Percentiles rank a stretch among this genome's conserved stretches.
phyloP scores from a whole-genome alignment of 305 asterid species.

The Ilex paraguariensis region DNA sequence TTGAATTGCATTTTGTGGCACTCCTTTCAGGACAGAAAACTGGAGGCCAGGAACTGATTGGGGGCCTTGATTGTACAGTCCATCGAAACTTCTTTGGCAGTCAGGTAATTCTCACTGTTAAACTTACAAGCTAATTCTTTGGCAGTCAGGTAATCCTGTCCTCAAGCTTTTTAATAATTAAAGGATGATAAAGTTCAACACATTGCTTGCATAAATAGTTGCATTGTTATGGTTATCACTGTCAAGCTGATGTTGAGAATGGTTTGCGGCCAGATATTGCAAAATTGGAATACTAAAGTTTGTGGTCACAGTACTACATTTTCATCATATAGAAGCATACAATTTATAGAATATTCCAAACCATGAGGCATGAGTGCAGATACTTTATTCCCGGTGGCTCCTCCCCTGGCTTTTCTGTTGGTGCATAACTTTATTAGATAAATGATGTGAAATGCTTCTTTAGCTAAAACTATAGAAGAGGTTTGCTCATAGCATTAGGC shows the following conservation, averaged over 20 bases:
- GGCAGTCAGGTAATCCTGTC: background rate
- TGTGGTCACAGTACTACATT: no score
- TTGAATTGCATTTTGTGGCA: no score
- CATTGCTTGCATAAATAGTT: no score
- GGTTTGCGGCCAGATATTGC: background rate
- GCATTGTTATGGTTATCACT: no score
- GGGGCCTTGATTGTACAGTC: conserved; percentile 92
- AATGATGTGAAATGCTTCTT: no score
- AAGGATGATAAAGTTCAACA: background rate
- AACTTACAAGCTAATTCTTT: no score
- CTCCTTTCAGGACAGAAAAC: conserved; percentile 68
- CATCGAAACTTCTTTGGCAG: conserved; percentile 96
- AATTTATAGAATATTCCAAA: no score
- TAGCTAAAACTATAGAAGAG: background rate
- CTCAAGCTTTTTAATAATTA: background rate
- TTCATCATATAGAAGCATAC: background rate
- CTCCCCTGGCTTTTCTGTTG: no score
- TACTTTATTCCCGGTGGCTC: no score
- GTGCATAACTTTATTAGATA: no score
- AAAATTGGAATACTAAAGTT: background rate
- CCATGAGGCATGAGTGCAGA: no score
- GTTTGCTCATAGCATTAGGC: background rate
- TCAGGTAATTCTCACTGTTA: conserved; percentile 46
- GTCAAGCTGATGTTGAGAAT: background rate
- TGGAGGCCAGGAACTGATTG: conserved; percentile 92